Conservation (phyloP, 768 basidiomycete genomes). For the Russula earlei region DNA sequence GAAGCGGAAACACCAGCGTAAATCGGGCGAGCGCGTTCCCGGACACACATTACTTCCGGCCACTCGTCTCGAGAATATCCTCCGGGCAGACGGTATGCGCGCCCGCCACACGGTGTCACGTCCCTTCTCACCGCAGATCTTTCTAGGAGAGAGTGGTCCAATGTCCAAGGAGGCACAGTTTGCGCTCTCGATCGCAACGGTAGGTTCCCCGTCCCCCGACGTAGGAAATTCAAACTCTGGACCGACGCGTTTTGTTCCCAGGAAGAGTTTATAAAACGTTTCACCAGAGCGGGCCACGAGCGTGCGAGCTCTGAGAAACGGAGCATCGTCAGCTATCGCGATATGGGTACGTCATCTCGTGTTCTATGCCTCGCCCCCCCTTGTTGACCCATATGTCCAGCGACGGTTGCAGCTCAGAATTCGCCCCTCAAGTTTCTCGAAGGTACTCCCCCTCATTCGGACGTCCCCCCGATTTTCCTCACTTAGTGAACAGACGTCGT, state of each 20-base stretch:
- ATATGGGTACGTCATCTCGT: constrained; percentile 16
- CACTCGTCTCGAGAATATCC: constrained; percentile 18
- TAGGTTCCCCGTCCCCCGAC: constrained; percentile 5
- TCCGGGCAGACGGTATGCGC: constrained; percentile 19
- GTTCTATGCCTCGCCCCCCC: background rate
- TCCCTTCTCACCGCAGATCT: background rate
- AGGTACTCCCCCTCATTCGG: constrained; percentile 3
- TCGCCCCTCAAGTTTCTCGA: constrained; percentile 14
- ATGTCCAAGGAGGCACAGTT: constrained; percentile 22
- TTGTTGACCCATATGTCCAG: background rate
- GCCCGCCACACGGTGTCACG: background rate
- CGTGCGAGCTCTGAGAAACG: constrained; percentile 10
- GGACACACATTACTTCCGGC: constrained; percentile 17
- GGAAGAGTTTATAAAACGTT: constrained; percentile 21
- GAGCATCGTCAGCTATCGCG: constrained; percentile 16
- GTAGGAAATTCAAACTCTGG: background rate
- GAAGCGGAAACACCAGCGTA: constrained; percentile 16
- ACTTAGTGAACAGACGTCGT: constrained; percentile 10
- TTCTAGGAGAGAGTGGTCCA: constrained; percentile 18
- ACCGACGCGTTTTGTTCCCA: constrained; percentile 5
- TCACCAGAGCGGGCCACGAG: constrained; percentile 15
- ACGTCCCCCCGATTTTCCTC: background rate
- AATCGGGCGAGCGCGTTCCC: constrained; percentile 17
- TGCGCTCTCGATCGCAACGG: constrained; percentile 18
- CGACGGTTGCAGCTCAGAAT: constrained; percentile 3